Evolutionary conservation across 1,284 basidiomycete genomes (phyloP).

Genomic region (Gymnopus androsaceus): DNA sequence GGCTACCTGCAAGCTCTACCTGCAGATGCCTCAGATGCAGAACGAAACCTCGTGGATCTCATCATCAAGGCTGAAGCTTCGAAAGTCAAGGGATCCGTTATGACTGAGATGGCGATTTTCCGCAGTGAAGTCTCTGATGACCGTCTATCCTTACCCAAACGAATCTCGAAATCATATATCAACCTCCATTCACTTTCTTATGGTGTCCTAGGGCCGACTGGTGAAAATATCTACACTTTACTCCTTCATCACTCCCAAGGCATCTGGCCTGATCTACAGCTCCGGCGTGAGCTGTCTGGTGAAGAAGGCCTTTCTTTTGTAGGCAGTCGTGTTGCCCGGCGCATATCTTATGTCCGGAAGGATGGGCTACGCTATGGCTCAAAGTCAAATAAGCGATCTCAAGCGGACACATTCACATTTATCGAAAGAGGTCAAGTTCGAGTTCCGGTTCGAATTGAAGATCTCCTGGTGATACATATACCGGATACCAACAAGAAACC

Average conservation of each 20-base stretch:
- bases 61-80: slow-evolving; percentile 1
- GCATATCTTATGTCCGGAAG: slow-evolving; percentile 22
- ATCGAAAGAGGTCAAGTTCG: slow-evolving; percentile 7
- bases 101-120: too few relatives aligned
- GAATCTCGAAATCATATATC: neutral
- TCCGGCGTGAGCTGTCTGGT: slow-evolving; percentile 13
- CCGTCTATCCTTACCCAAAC: neutral
- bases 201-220: too few relatives aligned
- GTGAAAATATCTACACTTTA: slow-evolving; percentile 4
- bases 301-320: slow-evolving; percentile 13
- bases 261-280: slow-evolving; percentile 22
- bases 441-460: slow-evolving; percentile 18
- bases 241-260: slow-evolving; percentile 14
- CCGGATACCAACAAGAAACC: slow-evolving; percentile 8
- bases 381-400: slow-evolving; percentile 8
- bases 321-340: slow-evolving; percentile 2
- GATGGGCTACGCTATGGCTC: slow-evolving; percentile 25
- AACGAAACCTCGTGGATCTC: slow-evolving; percentile 5
- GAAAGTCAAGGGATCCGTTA: too few relatives aligned
- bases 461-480: slow-evolving; percentile 14
- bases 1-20: slow-evolving; percentile 28
- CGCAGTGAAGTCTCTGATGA: slow-evolving; percentile 3
- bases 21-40: slow-evolving; percentile 9
- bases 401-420: slow-evolving; percentile 18
- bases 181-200: slow-evolving; percentile 2